Conservation (phyloP, 1,139 yeast genomes). For the Candida sp. region DNA sequence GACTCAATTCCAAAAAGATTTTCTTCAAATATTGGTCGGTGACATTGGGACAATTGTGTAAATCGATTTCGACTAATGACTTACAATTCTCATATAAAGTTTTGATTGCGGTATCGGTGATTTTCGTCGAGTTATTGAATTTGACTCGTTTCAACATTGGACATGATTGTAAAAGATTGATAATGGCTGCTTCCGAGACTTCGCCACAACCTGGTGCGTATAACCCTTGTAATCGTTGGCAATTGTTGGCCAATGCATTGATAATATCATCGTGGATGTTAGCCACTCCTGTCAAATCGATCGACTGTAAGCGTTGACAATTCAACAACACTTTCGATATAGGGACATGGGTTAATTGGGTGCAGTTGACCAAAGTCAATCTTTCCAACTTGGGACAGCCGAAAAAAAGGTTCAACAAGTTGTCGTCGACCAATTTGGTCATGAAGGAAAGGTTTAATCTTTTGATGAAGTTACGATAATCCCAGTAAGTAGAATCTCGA, state of each 20-base stretch:
- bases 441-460: constrained; percentile 79
- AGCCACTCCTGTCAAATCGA: constrained; percentile 83
- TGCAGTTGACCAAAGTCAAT: constrained; percentile 79
- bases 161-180: constrained; percentile 57
- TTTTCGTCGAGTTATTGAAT: constrained; percentile 65
- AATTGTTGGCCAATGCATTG: constrained; percentile 63
- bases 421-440: constrained; percentile 65
- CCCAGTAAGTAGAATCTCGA: constrained; percentile 54
- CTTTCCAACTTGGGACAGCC: constrained; percentile 82
- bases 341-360: constrained; percentile 57
- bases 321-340: constrained; percentile 59
- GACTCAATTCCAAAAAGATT: constrained; percentile 65
- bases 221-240: constrained; percentile 81
- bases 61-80: constrained; percentile 82
- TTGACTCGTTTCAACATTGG: constrained; percentile 81
- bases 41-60: constrained; percentile 77
- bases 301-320: constrained; percentile 74
- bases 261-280: constrained; percentile 67
- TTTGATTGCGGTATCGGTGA: constrained; percentile 67
- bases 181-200: constrained; percentile 66
- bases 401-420: constrained; percentile 47
- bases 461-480: constrained; percentile 72
- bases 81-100: constrained; percentile 69
- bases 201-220: constrained; percentile 83
- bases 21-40: constrained; percentile 58